A percentile compares a stretch with the other conserved stretches of the same genome.
These are phyloP conservation scores for Pseudopithomyces maydicus DNA, from an alignment of 2,329 filamentous ascomycete genomes.

Conservation along the genomic window DNA sequence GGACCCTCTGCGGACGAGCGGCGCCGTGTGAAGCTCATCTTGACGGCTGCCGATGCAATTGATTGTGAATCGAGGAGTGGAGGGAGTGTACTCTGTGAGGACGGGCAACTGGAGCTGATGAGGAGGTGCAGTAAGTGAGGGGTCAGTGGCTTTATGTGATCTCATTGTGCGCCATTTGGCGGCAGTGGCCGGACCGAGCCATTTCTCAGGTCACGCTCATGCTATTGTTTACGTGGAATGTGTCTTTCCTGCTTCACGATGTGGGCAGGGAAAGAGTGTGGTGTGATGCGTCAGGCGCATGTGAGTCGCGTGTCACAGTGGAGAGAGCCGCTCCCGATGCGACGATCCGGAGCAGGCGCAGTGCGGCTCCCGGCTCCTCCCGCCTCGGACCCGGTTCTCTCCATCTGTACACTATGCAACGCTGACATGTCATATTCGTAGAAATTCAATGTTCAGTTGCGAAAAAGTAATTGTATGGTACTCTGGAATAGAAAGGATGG, in stretches of 20 bases:
- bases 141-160: constrained; percentile 43
- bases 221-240: constrained; percentile 11
- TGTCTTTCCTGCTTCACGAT: constrained; percentile 13
- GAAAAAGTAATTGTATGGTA: no score
- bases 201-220: constrained; percentile 38
- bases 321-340: background rate
- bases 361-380: no score
- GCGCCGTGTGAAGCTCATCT: constrained; percentile 28
- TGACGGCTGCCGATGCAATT: background rate
- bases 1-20: constrained; percentile 33
- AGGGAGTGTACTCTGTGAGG: background rate
- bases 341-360: background rate
- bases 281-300: constrained; percentile 17
- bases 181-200: constrained; percentile 8
- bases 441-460: no score
- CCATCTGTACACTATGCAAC: no score
- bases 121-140: constrained; percentile 34
- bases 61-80: background rate
- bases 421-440: no score
- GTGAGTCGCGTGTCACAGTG: background rate
- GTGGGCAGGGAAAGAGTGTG: background rate
- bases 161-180: constrained; percentile 30
- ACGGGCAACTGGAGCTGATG: constrained; percentile 12
- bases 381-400: no score
- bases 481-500: no score